Conservation (phyloP, 1,284 basidiomycete species). For the Pterula multifida region DNA sequence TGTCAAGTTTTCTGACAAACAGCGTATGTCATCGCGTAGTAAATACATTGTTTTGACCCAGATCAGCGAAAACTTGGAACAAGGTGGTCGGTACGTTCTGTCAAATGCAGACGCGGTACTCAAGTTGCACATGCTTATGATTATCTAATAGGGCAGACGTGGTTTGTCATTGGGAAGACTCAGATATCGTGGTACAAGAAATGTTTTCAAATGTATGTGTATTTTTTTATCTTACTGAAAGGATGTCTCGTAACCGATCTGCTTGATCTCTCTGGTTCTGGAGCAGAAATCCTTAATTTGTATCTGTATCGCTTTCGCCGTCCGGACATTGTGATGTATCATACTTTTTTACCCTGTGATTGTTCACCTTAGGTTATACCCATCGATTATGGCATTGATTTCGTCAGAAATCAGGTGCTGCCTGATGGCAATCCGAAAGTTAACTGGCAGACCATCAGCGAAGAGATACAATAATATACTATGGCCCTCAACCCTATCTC, state of each 20-base stretch:
- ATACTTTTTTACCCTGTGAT: not conserved
- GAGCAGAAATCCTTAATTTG: slow-evolving; percentile 60
- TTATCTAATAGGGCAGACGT: slow-evolving; percentile 39
- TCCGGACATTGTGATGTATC: slow-evolving; percentile 33
- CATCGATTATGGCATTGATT: slow-evolving; percentile 6
- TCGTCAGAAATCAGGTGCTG: not conserved
- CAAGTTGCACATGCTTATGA: slow-evolving; percentile 2
- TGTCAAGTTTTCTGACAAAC: not conserved
- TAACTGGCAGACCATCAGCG: no score
- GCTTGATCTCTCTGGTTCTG: slow-evolving; percentile 39
- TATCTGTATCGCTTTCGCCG: slow-evolving; percentile 63
- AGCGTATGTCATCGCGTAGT: slow-evolving; percentile 24
- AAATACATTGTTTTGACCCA: slow-evolving; percentile 78
- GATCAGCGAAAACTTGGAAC: slow-evolving; percentile 69
- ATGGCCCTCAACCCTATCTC: not conserved
- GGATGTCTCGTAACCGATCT: slow-evolving; percentile 33
- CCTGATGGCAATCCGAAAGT: no score
- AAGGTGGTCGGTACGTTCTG: slow-evolving; percentile 58
- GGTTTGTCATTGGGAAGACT: slow-evolving; percentile 67
- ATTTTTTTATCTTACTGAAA: slow-evolving; percentile 10
- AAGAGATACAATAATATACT: no score
- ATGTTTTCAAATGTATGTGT: slow-evolving; percentile 52
- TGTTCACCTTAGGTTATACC: not conserved
- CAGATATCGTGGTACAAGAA: slow-evolving; percentile 57
- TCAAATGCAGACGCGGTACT: not conserved